These are phyloP conservation scores for Litsea cubeba DNA, from an alignment of 164 flowering plant species.

Conservation along the genomic window DNA sequence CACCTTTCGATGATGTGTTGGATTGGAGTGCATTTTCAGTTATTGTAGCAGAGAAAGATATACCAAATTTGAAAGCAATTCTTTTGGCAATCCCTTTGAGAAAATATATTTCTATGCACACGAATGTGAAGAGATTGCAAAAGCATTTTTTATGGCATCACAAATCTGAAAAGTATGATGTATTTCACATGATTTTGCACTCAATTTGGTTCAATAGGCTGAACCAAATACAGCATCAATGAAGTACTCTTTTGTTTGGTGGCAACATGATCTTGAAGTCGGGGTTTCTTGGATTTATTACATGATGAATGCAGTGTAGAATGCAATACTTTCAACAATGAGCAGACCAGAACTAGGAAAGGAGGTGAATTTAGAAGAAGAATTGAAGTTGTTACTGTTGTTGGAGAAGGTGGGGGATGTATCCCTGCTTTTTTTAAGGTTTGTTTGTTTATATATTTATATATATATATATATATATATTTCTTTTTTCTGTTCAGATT, in stretches of 20 bases:
- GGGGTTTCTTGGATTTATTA: neutral
- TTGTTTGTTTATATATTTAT: no score
- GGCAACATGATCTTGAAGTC: neutral
- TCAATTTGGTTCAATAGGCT: slow-evolving; percentile 22
- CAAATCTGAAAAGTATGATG: slow-evolving; percentile 20
- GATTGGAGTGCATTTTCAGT: slow-evolving; percentile 23
- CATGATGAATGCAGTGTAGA: neutral
- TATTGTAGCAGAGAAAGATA: slow-evolving; percentile 20
- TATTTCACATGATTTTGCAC: slow-evolving; percentile 25
- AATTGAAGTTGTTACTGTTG: neutral
- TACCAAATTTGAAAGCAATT: slow-evolving; percentile 22
- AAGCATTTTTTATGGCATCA: slow-evolving; percentile 23
- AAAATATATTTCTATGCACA: slow-evolving; percentile 11
- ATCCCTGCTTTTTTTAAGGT: neutral
- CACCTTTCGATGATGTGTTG: slow-evolving; percentile 19
- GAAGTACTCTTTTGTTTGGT: neutral
- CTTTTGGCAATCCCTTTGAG: slow-evolving; percentile 2
- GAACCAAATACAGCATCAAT: slow-evolving; percentile 7
- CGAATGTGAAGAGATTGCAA: slow-evolving; percentile 13
- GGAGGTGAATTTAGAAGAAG: neutral
- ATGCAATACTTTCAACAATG: no score
- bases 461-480: no score
- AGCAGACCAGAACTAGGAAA: neutral
- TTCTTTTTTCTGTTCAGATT: neutral
- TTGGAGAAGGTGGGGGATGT: neutral